These are phyloP conservation scores for Cyberlindnera mississippiensis DNA, from an alignment of 805 yeast genomes.

Conservation along the genomic window DNA sequence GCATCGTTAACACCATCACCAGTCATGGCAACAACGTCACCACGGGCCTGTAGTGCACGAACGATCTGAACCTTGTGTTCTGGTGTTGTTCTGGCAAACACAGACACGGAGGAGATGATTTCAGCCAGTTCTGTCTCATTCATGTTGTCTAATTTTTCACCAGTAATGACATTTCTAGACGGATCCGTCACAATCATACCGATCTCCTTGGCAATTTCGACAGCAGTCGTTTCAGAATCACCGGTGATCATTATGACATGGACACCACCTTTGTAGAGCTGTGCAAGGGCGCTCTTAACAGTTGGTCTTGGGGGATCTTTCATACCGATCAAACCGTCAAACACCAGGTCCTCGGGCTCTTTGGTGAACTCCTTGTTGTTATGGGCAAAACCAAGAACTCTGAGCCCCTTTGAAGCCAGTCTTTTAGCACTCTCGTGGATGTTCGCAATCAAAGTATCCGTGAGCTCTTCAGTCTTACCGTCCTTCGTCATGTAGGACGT, in stretches of 20 bases:
- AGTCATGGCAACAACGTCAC: slow-evolving; percentile 98
- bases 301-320: slow-evolving; percentile 96
- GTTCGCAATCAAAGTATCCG: slow-evolving; percentile 41
- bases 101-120: slow-evolving; percentile 77
- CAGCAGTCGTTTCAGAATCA: slow-evolving; percentile 84
- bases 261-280: slow-evolving; percentile 86
- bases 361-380: slow-evolving; percentile 36
- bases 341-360: slow-evolving; percentile 58
- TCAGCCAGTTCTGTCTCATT: slow-evolving; percentile 67
- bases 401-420: slow-evolving; percentile 78
- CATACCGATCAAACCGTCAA: slow-evolving; percentile 90
- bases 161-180: slow-evolving; percentile 70
- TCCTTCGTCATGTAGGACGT: slow-evolving; percentile 52
- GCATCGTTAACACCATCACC: slow-evolving; percentile 99
- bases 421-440: slow-evolving; percentile 55
- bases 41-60: slow-evolving; percentile 82
- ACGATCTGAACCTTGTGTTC: slow-evolving; percentile 90
- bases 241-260: slow-evolving; percentile 99
- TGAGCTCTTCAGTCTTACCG: slow-evolving; percentile 59
- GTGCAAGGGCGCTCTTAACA: slow-evolving; percentile 70
- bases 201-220: slow-evolving; percentile 79
- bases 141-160: slow-evolving; percentile 76
- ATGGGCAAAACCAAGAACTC: slow-evolving; percentile 80
- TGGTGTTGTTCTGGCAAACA: slow-evolving; percentile 93
- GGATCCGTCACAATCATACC: slow-evolving; percentile 77